Evolutionary conservation across 345 rosid genomes (phyloP).

Genomic region (Citrus mangshanensis): DNA sequence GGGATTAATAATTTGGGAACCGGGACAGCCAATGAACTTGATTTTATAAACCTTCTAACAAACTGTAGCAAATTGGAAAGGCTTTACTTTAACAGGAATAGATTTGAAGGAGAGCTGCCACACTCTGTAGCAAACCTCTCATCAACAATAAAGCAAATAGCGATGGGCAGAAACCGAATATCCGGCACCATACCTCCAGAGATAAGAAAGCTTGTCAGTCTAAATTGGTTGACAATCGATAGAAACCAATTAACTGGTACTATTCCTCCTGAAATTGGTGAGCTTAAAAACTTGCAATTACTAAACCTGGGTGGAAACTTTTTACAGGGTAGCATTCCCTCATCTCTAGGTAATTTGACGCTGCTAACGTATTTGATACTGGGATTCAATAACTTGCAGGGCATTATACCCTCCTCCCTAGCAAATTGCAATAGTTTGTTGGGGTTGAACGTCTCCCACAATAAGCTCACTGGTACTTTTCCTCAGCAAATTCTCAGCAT

Average conservation of each 20-base stretch:
- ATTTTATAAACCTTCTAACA: too few species aligned
- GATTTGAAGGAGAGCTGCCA: neutral
- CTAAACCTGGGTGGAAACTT: neutral
- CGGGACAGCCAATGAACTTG: too few species aligned
- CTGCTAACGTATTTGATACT: neutral
- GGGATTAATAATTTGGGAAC: neutral
- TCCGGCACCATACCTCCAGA: neutral
- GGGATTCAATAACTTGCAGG: neutral
- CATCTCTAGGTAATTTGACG: neutral
- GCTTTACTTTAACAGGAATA: too few species aligned
- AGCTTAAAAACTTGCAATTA: neutral
- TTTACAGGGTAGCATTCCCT: slow-evolving; percentile 12
- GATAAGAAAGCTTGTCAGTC: slow-evolving; percentile 19
- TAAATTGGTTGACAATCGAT: neutral
- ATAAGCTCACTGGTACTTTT: slow-evolving; percentile 13
- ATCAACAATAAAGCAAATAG: fast-evolving
- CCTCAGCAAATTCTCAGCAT: neutral
- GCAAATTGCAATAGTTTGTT: neutral
- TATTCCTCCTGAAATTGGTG: slow-evolving; percentile 3
- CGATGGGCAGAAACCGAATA: neutral
- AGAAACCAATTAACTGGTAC: slow-evolving; percentile 4
- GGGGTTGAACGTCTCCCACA: neutral
- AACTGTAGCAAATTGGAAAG: too few species aligned
- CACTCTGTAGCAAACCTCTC: slow-evolving; percentile 11
- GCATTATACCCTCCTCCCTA: slow-evolving; percentile 11